Conservation (phyloP, 2,329 filamentous ascomycete species). For the Tolypocladium paradoxum region DNA sequence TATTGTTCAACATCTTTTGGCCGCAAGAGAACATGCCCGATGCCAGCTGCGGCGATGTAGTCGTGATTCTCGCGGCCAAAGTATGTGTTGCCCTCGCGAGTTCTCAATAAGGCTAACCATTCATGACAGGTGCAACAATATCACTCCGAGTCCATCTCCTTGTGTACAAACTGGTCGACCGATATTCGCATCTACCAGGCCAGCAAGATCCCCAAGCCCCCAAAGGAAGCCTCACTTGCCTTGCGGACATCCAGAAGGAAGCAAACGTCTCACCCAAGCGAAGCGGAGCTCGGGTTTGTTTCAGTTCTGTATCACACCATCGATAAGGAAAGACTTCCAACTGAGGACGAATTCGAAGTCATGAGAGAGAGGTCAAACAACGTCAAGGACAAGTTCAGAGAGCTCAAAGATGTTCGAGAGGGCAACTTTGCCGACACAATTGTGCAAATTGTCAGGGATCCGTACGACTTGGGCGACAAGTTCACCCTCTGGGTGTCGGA, state of each 20-base stretch:
- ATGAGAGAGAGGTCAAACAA: constrained; percentile 28
- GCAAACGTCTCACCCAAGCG: constrained; percentile 11
- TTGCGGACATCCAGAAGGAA: constrained; percentile 9
- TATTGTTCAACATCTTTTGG: constrained; percentile 52
- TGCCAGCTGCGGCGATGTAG: constrained; percentile 27
- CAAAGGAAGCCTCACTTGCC: constrained; percentile 23
- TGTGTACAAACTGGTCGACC: constrained; percentile 33
- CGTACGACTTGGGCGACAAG: constrained; percentile 31
- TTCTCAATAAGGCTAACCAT: not conserved
- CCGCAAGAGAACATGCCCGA: constrained; percentile 35
- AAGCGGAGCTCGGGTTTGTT: constrained; percentile 31
- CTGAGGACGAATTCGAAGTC: constrained; percentile 28
- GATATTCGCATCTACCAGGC: constrained; percentile 32
- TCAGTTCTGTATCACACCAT: constrained; percentile 34
- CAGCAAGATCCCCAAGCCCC: constrained; percentile 19
- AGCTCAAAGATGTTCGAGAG: constrained; percentile 52
- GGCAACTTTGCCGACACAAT: constrained; percentile 56
- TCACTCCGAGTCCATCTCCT: constrained; percentile 20
- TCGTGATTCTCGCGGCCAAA: constrained; percentile 41
- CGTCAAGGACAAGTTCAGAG: constrained; percentile 45
- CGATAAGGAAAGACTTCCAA: constrained; percentile 32
- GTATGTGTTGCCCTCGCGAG: constrained; percentile 22
- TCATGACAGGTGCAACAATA: constrained; percentile 29
- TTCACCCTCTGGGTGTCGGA: constrained; percentile 67
- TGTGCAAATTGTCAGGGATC: constrained; percentile 54